Percentiles rank a stretch among this genome's conserved stretches.
Evolutionary conservation across 2,329 filamentous ascomycete genomes (phyloP).

Genomic region (Rutstroemia sp.): DNA sequence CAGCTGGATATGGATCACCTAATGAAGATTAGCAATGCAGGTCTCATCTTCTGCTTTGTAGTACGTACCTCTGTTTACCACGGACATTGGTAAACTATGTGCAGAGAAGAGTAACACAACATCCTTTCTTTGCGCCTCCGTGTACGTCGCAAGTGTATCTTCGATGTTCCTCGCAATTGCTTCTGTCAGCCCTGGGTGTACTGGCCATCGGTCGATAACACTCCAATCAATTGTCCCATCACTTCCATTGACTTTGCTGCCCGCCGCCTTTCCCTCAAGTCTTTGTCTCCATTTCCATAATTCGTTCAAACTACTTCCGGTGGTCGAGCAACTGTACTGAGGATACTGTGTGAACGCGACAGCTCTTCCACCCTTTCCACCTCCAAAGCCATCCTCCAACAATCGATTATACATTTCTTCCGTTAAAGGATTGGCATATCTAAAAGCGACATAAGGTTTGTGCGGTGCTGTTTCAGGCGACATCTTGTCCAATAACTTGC

Average conservation of each 20-base stretch:
- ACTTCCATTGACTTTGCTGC: conserved; percentile 30
- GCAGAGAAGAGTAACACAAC: conserved; percentile 90
- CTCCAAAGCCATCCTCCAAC: conserved; percentile 82
- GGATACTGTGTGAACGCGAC: conserved; percentile 98
- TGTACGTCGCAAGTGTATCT: conserved; percentile 74
- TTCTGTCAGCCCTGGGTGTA: conserved; percentile 82
- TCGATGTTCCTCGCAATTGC: conserved; percentile 92
- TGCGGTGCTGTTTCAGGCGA: conserved; percentile 92
- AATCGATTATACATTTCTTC: conserved; percentile 86
- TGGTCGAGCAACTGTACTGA: conserved; percentile 97
- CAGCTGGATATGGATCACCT: conserved; percentile 91
- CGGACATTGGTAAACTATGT: conserved; percentile 93
- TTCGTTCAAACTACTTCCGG: conserved; percentile 91
- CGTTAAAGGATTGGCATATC: conserved; percentile 87
- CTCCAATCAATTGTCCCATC: conserved; percentile 84
- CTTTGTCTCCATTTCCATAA: conserved; percentile 94
- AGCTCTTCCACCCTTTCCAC: conserved; percentile 81
- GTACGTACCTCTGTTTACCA: conserved; percentile 75
- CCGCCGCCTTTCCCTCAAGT: conserved; percentile 66
- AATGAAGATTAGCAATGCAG: conserved; percentile 10
- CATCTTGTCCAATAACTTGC: conserved; percentile 86
- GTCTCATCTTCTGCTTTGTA: background rate
- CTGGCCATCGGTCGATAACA: conserved; percentile 95
- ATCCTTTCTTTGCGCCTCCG: conserved; percentile 67
- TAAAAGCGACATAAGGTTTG: conserved; percentile 95